Evolutionary conservation across 2,329 filamentous ascomycete species (phyloP).

Genomic region (Penicillium griseofulvum): DNA sequence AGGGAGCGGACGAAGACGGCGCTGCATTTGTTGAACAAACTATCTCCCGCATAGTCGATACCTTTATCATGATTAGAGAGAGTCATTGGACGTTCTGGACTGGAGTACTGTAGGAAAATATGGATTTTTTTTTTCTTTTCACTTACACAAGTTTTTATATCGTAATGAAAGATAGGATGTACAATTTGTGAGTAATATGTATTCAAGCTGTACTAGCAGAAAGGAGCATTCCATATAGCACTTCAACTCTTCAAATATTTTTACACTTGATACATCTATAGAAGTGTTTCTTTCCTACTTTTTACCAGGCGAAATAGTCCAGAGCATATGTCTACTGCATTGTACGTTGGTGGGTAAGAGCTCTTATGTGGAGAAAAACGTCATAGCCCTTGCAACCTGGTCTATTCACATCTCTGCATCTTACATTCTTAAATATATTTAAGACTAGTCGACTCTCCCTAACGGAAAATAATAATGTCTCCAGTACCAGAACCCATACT

Average conservation of each 20-base stretch:
- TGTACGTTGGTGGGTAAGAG: background rate
- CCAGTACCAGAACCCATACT: constrained; percentile 36
- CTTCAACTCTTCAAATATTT: too few relatives aligned
- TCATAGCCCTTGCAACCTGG: background rate
- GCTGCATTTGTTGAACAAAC: constrained; percentile 62
- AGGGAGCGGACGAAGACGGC: constrained; percentile 80
- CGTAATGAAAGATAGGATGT: too few relatives aligned
- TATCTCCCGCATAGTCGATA: constrained; percentile 4
- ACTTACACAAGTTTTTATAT: too few relatives aligned
- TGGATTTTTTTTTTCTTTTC: background rate
- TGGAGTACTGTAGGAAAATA: background rate
- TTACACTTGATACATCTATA: too few relatives aligned
- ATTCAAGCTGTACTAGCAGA: too few relatives aligned
- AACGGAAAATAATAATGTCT: constrained; percentile 23
- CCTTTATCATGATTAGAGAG: background rate
- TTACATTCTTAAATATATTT: too few relatives aligned
- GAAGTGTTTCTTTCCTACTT: too few relatives aligned
- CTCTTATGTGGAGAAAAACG: background rate
- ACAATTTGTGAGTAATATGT: too few relatives aligned
- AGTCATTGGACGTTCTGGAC: background rate
- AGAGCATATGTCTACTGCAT: too few relatives aligned
- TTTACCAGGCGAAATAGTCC: too few relatives aligned
- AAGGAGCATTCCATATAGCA: too few relatives aligned
- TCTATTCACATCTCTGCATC: background rate
- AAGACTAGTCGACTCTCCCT: background rate